Percentiles rank a stretch among this genome's conserved stretches.
Evolutionary conservation across 352 stramenopile genomes (phyloP).

Genomic region (Phytophthora rubi): DNA sequence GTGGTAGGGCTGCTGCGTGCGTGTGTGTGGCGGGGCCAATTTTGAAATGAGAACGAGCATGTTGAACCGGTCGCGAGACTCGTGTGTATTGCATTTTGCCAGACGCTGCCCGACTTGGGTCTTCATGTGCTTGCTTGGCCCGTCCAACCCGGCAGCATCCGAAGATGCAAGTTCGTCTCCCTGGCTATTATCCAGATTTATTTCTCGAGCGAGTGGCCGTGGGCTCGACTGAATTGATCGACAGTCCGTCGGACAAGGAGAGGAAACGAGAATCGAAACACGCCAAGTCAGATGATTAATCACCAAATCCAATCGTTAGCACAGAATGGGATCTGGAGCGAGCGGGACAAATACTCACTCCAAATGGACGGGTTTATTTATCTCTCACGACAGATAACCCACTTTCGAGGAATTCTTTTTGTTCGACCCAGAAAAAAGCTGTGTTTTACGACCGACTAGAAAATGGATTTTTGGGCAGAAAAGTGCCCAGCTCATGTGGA

Average conservation of each 20-base stretch:
- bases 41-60: constrained; percentile 19
- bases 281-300: constrained; percentile 11
- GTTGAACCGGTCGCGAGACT: constrained; percentile 1
- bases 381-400: not conserved
- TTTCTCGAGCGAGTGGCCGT: constrained; percentile 24
- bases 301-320: constrained; percentile 6
- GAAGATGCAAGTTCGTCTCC: constrained; percentile 15
- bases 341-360: not conserved
- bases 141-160: constrained; percentile 24
- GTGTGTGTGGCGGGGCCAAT: constrained; percentile 19
- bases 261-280: not conserved
- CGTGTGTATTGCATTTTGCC: constrained; percentile 24
- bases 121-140: not conserved
- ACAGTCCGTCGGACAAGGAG: constrained; percentile 17
- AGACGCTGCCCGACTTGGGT: constrained; percentile 14
- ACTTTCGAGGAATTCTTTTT: not conserved
- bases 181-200: constrained; percentile 41
- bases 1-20: constrained; percentile 4
- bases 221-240: constrained; percentile 26
- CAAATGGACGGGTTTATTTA: not conserved
- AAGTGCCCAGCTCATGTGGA: constrained; percentile 20
- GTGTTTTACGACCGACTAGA: constrained; percentile 21
- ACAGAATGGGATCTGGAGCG: not conserved
- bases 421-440: not conserved
- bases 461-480: constrained; percentile 23